phyloP scores from a whole-genome alignment of 495 filamentous ascomycete genomes.

The Aspergillus ellipticus region DNA sequence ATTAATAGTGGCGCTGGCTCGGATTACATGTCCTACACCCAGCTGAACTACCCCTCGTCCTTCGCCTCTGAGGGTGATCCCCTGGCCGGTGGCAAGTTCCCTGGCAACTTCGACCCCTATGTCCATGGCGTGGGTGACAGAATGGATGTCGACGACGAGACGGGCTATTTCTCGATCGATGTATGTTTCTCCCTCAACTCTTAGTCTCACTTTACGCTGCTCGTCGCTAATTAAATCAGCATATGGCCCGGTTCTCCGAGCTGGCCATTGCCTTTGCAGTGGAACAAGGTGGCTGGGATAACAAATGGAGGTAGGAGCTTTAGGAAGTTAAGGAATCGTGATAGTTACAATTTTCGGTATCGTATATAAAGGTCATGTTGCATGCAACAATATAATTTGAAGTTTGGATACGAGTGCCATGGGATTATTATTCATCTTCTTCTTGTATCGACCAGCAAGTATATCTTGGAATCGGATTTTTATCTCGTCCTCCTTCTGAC shows the following conservation, averaged over 20 bases:
- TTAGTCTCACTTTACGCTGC: no score
- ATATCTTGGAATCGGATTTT: no score
- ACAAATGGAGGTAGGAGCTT: background rate
- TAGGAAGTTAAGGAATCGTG: no score
- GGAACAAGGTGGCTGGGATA: background rate
- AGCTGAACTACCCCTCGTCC: conserved; percentile 1
- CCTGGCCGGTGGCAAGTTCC: background rate
- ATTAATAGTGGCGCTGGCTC: background rate
- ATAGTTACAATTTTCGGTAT: no score
- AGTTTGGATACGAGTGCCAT: no score
- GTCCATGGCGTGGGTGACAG: background rate
- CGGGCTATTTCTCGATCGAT: background rate
- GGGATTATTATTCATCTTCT: no score
- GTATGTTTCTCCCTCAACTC: background rate
- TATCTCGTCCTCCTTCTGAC: no score
- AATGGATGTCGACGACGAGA: background rate
- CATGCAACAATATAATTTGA: no score
- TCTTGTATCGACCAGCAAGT: no score
- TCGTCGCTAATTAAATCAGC: background rate
- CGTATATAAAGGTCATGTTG: no score
- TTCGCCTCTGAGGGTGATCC: conserved; percentile 2
- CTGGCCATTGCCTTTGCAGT: conserved; percentile 2
- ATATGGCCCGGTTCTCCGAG: background rate
- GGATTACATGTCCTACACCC: conserved; percentile 3
- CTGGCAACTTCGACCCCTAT: background rate